These are phyloP conservation scores for Escovopsis weberi DNA, from an alignment of 2,329 filamentous ascomycete genomes.

Conservation along the genomic window DNA sequence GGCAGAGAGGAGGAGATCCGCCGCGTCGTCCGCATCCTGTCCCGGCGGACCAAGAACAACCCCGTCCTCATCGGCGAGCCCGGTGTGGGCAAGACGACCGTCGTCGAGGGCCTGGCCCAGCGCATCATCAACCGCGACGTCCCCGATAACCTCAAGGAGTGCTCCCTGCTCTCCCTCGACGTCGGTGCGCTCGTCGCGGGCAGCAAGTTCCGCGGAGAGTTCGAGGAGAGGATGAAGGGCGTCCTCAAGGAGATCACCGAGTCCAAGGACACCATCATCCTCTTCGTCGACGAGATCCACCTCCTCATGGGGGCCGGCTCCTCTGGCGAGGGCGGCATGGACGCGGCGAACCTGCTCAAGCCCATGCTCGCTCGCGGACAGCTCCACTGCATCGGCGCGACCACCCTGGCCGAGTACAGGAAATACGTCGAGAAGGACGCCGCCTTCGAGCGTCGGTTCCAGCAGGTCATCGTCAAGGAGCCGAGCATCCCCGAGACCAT, in stretches of 20 bases:
- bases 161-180: conserved; percentile 86
- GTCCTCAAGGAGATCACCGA: conserved; percentile 94
- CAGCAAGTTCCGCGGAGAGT: conserved; percentile 97
- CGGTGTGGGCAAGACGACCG: conserved; percentile 91
- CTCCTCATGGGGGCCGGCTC: conserved; percentile 94
- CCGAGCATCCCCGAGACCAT: conserved; percentile 79
- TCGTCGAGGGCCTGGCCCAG: conserved; percentile 89
- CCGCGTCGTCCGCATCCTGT: conserved; percentile 85
- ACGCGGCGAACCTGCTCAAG: conserved; percentile 93
- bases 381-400: conserved; percentile 94
- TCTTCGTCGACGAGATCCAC: conserved; percentile 98
- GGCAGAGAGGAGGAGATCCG: conserved; percentile 86
- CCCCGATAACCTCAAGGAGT: conserved; percentile 84
- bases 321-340: conserved; percentile 94
- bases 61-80: conserved; percentile 86
- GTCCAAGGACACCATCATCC: conserved; percentile 89
- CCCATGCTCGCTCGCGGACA: conserved; percentile 96
- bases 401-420: conserved; percentile 85
- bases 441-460: conserved; percentile 95
- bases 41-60: conserved; percentile 87
- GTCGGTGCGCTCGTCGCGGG: conserved; percentile 91
- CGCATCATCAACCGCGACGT: conserved; percentile 95
- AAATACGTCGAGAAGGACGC: conserved; percentile 99
- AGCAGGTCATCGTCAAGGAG: conserved; percentile 95
- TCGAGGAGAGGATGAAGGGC: conserved; percentile 98